These are phyloP conservation scores for Boletus tylopilopsis DNA, from an alignment of 768 basidiomycete species.

Conservation along the genomic window DNA sequence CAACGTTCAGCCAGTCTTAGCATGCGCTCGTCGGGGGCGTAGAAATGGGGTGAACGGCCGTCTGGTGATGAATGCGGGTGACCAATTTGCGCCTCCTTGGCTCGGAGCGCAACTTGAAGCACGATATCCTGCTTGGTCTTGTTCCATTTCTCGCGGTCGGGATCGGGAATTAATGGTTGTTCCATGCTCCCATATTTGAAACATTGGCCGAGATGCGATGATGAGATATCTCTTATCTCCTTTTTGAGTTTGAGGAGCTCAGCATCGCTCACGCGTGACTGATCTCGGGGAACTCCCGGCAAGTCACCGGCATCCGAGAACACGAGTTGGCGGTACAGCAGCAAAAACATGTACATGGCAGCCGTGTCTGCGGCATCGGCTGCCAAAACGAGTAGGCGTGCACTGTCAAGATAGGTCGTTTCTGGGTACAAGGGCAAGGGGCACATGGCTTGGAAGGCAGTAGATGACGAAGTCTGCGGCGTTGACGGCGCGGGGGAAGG, in stretches of 20 bases:
- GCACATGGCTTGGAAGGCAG: conserved; percentile 31
- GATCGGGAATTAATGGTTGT: conserved; percentile 22
- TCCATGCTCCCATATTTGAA: conserved; percentile 37
- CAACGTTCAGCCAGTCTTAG: conserved; percentile 65
- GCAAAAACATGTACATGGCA: conserved; percentile 73
- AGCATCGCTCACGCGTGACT: conserved; percentile 43
- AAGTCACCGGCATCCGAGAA: conserved; percentile 43
- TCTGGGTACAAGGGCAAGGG: conserved; percentile 58
- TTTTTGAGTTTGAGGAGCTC: conserved; percentile 62
- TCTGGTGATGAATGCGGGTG: conserved; percentile 26
- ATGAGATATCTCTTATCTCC: conserved; percentile 68
- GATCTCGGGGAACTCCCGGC: conserved; percentile 25
- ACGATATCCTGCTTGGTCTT: conserved; percentile 60
- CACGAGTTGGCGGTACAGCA: conserved; percentile 75
- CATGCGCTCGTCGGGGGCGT: conserved; percentile 47
- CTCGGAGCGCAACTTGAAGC: conserved; percentile 72
- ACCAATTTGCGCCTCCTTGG: conserved; percentile 41
- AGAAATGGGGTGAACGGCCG: conserved; percentile 20
- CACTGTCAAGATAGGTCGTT: conserved; percentile 75
- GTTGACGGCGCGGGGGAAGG: conserved; percentile 37
- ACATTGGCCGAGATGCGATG: conserved; percentile 58
- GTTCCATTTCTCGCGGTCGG: conserved; percentile 52
- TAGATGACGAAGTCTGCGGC: conserved; percentile 26
- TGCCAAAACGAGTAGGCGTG: conserved; percentile 61
- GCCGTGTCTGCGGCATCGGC: conserved; percentile 73